Conservation (phyloP, 2,329 filamentous ascomycete genomes). For the Emergomyces africanus region DNA sequence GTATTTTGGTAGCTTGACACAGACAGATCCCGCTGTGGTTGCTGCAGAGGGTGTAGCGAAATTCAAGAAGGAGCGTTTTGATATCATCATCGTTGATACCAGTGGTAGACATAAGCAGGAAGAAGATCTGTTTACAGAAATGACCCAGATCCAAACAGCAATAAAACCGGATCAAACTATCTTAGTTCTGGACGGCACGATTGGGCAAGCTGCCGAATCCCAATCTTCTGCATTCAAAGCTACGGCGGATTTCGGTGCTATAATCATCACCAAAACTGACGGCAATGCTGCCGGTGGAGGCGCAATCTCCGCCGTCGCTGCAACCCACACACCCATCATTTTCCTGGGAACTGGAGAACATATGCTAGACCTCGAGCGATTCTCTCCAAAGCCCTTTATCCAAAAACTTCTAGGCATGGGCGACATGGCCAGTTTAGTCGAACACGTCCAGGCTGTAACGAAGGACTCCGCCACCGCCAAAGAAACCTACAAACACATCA, state of each 20-base stretch:
- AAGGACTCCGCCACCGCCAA: slow-evolving; percentile 69
- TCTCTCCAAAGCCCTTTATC: slow-evolving; percentile 85
- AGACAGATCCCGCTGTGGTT: slow-evolving; percentile 89
- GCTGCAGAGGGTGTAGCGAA: slow-evolving; percentile 94
- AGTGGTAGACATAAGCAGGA: slow-evolving; percentile 92
- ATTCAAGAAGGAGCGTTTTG: slow-evolving; percentile 97
- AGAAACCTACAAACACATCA: slow-evolving; percentile 98
- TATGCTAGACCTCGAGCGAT: slow-evolving; percentile 86
- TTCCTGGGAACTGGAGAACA: slow-evolving; percentile 98
- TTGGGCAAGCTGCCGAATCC: slow-evolving; percentile 88
- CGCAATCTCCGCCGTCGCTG: slow-evolving; percentile 93
- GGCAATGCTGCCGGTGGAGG: slow-evolving; percentile 91
- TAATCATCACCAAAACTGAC: slow-evolving; percentile 98
- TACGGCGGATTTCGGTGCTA: slow-evolving; percentile 90
- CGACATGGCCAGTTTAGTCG: slow-evolving; percentile 86
- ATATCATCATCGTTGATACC: slow-evolving; percentile 97
- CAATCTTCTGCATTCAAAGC: slow-evolving; percentile 97
- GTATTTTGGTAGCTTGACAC: slow-evolving; percentile 92
- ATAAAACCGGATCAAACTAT: slow-evolving; percentile 92
- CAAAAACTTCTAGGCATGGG: slow-evolving; percentile 94
- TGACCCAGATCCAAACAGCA: slow-evolving; percentile 89
- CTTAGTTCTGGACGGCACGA: slow-evolving; percentile 93
- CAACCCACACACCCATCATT: slow-evolving; percentile 91
- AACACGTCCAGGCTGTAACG: slow-evolving; percentile 92
- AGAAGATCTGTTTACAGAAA: slow-evolving; percentile 88